phyloP scores from a whole-genome alignment of 352 stramenopile species.

The Phytophthora pinifolia region DNA sequence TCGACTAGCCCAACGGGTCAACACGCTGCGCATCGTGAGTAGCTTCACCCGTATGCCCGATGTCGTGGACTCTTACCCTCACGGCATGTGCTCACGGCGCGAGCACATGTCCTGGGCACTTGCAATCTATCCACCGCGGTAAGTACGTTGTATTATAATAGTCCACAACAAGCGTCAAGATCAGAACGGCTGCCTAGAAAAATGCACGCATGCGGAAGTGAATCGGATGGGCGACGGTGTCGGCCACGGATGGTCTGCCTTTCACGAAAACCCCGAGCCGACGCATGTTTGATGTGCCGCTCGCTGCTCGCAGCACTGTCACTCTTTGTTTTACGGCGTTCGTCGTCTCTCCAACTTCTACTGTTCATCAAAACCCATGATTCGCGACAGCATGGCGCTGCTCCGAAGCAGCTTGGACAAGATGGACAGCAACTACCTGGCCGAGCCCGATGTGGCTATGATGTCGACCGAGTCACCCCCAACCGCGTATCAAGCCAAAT shows the following conservation, averaged over 20 bases:
- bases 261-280: slow-evolving; percentile 6
- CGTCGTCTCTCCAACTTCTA: slow-evolving; percentile 5
- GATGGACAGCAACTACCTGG: slow-evolving; percentile 32
- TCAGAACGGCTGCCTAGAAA: slow-evolving; percentile 15
- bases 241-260: too few species aligned
- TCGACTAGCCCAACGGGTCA: slow-evolving; percentile 14
- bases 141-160: too few species aligned
- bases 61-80: slow-evolving; percentile 27
- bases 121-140: slow-evolving; percentile 21
- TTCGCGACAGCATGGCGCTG: slow-evolving; percentile 24
- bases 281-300: slow-evolving; percentile 15
- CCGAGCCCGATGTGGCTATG: slow-evolving; percentile 30
- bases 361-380: slow-evolving; percentile 8
- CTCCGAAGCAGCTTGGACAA: slow-evolving; percentile 23
- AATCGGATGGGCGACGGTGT: slow-evolving; percentile 10
- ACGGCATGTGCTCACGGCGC: too few species aligned
- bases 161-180: too few species aligned
- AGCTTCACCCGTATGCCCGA: slow-evolving; percentile 11
- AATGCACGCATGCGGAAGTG: slow-evolving; percentile 7
- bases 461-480: slow-evolving; percentile 22
- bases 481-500: slow-evolving; percentile 30
- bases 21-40: too few species aligned
- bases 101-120: slow-evolving; percentile 8
- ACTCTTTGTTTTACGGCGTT: slow-evolving; percentile 22
- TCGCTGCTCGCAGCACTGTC: slow-evolving; percentile 3